A percentile compares a stretch with the other conserved stretches of the same genome.
Evolutionary conservation across 768 basidiomycete species (phyloP).

Genomic region (Lanmaoa pseudosensibilis): DNA sequence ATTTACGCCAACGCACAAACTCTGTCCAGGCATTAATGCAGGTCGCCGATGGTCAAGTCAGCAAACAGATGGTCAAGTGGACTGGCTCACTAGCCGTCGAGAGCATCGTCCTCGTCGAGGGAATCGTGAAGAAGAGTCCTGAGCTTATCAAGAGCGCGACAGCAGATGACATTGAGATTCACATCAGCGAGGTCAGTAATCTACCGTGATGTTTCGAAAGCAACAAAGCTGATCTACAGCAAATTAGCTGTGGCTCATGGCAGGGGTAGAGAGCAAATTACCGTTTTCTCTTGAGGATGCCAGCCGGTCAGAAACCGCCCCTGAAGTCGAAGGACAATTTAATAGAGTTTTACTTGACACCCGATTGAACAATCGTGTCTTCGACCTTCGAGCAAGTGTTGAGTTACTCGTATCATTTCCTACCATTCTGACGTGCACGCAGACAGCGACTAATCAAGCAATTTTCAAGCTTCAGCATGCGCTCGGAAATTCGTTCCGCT

Average conservation of each 20-base stretch:
- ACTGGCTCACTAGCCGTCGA: conserved; percentile 74
- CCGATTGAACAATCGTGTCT: conserved; percentile 88
- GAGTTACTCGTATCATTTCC: background rate
- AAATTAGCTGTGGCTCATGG: conserved; percentile 72
- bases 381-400: conserved; percentile 82
- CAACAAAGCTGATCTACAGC: background rate
- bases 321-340: conserved; percentile 59
- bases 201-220: background rate
- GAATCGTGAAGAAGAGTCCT: conserved; percentile 71
- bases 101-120: conserved; percentile 90
- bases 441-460: conserved; percentile 95
- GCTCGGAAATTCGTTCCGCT: conserved; percentile 86
- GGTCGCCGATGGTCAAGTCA: conserved; percentile 72
- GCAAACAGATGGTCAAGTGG: conserved; percentile 98
- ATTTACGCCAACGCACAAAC: conserved; percentile 83
- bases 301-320: conserved; percentile 74
- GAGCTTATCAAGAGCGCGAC: conserved; percentile 91
- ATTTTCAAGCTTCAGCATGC: conserved; percentile 90
- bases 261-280: conserved; percentile 74
- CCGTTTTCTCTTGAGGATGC: conserved; percentile 96
- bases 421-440: conserved; percentile 13
- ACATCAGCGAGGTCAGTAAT: conserved; percentile 68
- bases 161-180: conserved; percentile 84
- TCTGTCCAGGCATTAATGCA: conserved; percentile 84
- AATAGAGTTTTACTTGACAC: conserved; percentile 90